A percentile compares a stretch with the other conserved stretches of the same genome.
Conservation (phyloP, 176 grass and related monocot genomes). For the Olyra latifolia region DNA sequence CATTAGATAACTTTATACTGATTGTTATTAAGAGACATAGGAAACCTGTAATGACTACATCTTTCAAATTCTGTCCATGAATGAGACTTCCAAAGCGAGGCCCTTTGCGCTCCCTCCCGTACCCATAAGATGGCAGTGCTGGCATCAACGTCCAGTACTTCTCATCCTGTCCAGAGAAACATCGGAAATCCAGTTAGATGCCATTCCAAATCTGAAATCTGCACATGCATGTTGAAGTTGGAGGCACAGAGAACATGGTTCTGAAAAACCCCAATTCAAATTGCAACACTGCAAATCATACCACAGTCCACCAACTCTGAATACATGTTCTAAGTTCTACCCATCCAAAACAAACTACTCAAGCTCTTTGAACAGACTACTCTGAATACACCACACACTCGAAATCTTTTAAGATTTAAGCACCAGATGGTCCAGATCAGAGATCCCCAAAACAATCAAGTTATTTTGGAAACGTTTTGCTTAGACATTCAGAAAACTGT, state of each 20-base stretch:
- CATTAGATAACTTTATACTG: not conserved
- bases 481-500: not conserved
- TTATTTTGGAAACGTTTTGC: not conserved
- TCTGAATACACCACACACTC: not conserved
- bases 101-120: constrained; percentile 87
- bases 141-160: constrained; percentile 79
- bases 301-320: not conserved
- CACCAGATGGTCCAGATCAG: no score
- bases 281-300: not conserved
- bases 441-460: not conserved
- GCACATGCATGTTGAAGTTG: not conserved
- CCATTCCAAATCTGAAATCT: constrained; percentile 12
- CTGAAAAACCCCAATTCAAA: not conserved
- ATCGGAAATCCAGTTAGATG: constrained; percentile 26
- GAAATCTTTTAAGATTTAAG: not conserved
- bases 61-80: constrained; percentile 92
- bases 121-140: constrained; percentile 83
- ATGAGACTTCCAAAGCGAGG: constrained; percentile 88
- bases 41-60: constrained; percentile 86
- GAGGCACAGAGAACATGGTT: not conserved
- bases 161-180: constrained; percentile 62
- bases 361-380: not conserved
- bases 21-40: constrained; percentile 20
- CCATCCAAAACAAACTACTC: not conserved
- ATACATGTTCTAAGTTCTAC: not conserved